Evolutionary conservation across 768 basidiomycete genomes (phyloP).

Genomic region (Cyathus striatus): DNA sequence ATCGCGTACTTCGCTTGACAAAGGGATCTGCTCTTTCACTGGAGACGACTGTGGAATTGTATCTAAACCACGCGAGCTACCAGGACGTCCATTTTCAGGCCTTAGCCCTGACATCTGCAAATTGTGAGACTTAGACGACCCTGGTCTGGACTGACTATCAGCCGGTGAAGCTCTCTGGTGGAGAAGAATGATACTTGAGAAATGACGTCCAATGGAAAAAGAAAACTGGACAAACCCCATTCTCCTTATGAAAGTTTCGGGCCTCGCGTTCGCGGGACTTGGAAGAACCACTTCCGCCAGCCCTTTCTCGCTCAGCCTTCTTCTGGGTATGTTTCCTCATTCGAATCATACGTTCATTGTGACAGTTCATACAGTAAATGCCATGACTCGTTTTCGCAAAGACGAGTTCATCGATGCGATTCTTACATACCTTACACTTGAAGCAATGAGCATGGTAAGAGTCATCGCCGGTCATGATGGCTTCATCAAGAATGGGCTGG

Average conservation of each 20-base stretch:
- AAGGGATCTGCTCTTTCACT: constrained; percentile 5
- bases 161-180: constrained; percentile 6
- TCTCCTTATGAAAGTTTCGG: constrained; percentile 31
- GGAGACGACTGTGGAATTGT: too few relatives aligned
- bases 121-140: constrained; percentile 6
- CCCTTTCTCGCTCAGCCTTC: constrained; percentile 62
- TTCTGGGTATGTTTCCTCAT: constrained; percentile 90
- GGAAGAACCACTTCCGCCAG: constrained; percentile 35
- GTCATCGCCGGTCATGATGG: constrained; percentile 99
- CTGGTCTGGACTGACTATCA: constrained; percentile 4
- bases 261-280: constrained; percentile 36
- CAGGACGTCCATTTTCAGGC: constrained; percentile 11
- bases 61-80: constrained; percentile 15
- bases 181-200: constrained; percentile 6
- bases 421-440: constrained; percentile 93
- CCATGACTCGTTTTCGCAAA: constrained; percentile 98
- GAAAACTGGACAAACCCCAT: constrained; percentile 30
- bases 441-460: constrained; percentile 99
- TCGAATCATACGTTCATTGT: constrained; percentile 94
- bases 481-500: constrained; percentile 93
- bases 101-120: neutral
- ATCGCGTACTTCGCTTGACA: too few relatives aligned
- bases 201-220: constrained; percentile 1
- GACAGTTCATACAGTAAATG: constrained; percentile 98
- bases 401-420: constrained; percentile 94